phyloP scores from a whole-genome alignment of 2,329 filamentous ascomycete species.

The Fusarium praegraminearum region DNA sequence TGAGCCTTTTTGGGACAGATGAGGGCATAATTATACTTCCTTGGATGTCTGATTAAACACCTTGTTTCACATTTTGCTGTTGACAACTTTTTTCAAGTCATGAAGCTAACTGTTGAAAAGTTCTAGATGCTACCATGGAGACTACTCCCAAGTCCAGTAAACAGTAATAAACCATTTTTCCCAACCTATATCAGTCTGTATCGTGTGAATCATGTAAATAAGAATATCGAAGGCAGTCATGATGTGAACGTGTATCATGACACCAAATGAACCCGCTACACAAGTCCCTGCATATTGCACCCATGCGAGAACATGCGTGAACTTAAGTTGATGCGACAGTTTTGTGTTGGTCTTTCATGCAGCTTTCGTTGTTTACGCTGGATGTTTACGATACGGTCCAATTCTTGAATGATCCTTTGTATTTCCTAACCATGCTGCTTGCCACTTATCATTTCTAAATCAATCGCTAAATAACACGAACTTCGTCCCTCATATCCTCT shows the following conservation, averaged over 20 bases:
- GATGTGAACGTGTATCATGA: conserved; percentile 1
- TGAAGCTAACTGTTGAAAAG: conserved; percentile 45
- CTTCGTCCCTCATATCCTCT: conserved; percentile 57
- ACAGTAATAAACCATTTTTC: not conserved
- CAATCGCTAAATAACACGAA: conserved; percentile 52
- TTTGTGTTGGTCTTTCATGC: not conserved
- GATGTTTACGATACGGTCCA: not conserved
- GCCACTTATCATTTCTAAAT: not conserved
- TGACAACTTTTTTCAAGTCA: conserved; percentile 3
- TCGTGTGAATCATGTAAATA: not conserved
- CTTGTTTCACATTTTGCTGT: conserved; percentile 27
- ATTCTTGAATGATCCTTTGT: not conserved
- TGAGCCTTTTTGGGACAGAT: conserved; percentile 77
- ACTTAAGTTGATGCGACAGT: not conserved
- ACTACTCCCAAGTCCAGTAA: not conserved
- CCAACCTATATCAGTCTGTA: not conserved
- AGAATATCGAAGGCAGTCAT: not conserved
- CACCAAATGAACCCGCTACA: not conserved
- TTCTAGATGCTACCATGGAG: conserved; percentile 6
- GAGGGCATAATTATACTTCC: conserved; percentile 73
- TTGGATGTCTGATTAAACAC: conserved; percentile 77
- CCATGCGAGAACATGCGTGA: not conserved
- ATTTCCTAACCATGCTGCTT: not conserved
- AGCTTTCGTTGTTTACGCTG: not conserved
- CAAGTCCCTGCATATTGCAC: not conserved